phyloP scores from a whole-genome alignment of 805 yeast genomes.

The Allodekkera sacchari region DNA sequence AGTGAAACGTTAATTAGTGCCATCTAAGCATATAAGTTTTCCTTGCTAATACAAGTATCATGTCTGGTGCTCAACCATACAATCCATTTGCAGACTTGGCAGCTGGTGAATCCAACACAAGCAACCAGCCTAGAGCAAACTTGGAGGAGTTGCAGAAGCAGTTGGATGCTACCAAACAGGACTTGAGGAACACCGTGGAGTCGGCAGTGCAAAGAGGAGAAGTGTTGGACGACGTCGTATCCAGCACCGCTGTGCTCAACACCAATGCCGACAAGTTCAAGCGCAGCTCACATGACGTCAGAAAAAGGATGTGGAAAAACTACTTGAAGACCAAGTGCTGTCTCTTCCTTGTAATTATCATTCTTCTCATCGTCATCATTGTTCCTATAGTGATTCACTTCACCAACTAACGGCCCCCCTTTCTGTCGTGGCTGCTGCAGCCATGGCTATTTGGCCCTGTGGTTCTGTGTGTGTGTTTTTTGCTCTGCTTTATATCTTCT shows the following conservation, averaged over 20 bases:
- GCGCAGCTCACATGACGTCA: constrained; percentile 92
- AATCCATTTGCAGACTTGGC: constrained; percentile 26
- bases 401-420: constrained; percentile 16
- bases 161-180: constrained; percentile 78
- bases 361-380: constrained; percentile 74
- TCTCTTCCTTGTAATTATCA: constrained; percentile 68
- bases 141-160: constrained; percentile 24
- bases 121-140: too few relatives aligned
- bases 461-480: too few relatives aligned
- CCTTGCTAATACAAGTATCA: too few relatives aligned
- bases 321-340: constrained; percentile 95
- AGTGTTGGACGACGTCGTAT: constrained; percentile 83
- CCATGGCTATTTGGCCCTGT: neutral
- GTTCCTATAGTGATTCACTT: constrained; percentile 94
- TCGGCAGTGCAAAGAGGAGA: constrained; percentile 95
- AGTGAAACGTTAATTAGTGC: too few relatives aligned
- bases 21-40: too few relatives aligned
- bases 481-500: neutral
- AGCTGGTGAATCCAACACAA: constrained; percentile 1
- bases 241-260: constrained; percentile 87
- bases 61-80: constrained; percentile 27
- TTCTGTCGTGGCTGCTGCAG: neutral
- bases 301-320: constrained; percentile 99
- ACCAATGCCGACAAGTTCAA: constrained; percentile 91
- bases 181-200: constrained; percentile 95